Percentiles rank a stretch among this genome's conserved stretches.
phyloP scores from a whole-genome alignment of 352 stramenopile genomes.

The Phytophthora chlamydospora region DNA sequence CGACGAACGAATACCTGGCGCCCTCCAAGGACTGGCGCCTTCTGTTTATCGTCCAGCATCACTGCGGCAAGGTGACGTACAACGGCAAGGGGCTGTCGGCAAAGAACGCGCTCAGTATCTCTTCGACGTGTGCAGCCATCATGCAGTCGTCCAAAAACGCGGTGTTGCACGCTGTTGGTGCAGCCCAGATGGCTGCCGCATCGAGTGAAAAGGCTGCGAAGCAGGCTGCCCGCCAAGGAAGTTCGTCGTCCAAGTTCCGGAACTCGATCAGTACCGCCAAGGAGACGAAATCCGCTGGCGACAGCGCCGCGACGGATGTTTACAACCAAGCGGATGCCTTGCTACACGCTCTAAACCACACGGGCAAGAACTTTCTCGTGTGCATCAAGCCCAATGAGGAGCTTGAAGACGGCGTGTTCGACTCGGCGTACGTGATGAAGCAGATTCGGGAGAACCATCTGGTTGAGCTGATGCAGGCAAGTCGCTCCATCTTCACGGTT shows the following conservation, averaged over 20 bases:
- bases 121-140: conserved; percentile 78
- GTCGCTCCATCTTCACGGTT: conserved; percentile 74
- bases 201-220: conserved; percentile 59
- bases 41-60: conserved; percentile 79
- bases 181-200: conserved; percentile 65
- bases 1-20: conserved; percentile 68
- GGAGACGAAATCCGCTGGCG: conserved; percentile 39
- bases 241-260: conserved; percentile 47
- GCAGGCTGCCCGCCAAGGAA: conserved; percentile 30
- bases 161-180: conserved; percentile 71
- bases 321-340: conserved; percentile 72
- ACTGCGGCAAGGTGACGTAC: conserved; percentile 77
- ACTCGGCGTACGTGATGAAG: conserved; percentile 74
- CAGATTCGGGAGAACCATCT: conserved; percentile 74
- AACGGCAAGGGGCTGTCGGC: conserved; percentile 68
- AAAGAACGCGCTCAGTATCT: conserved; percentile 81
- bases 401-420: conserved; percentile 66
- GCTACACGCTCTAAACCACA: conserved; percentile 72
- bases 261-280: conserved; percentile 57
- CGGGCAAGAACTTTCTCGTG: conserved; percentile 82
- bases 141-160: conserved; percentile 87
- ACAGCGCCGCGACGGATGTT: conserved; percentile 63
- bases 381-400: conserved; percentile 81
- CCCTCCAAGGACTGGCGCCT: conserved; percentile 79
- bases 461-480: conserved; percentile 78